Conservation (phyloP, 257 asterid species). For the Lithospermum erythrorhizon region DNA sequence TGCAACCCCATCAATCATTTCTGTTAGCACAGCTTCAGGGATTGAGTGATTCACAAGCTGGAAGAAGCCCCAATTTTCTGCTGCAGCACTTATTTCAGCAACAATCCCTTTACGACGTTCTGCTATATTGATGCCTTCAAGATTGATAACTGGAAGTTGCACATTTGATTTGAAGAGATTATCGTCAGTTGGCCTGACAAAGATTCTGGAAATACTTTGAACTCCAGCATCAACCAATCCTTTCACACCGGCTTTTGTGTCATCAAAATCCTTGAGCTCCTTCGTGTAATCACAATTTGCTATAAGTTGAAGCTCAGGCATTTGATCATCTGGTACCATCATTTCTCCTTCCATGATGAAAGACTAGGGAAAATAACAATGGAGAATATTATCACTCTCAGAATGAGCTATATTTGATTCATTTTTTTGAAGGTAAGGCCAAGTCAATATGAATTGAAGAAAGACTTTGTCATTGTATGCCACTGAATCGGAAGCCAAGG, state of each 20-base stretch:
- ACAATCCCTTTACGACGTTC: constrained; percentile 7
- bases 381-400: too few relatives aligned
- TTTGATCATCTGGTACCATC: too few relatives aligned
- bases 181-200: neutral
- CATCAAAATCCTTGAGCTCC: too few relatives aligned
- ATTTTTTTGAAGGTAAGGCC: too few relatives aligned
- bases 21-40: neutral
- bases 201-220: constrained; percentile 5
- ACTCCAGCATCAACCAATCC: constrained; percentile 9
- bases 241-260: constrained; percentile 13
- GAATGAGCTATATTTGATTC: too few relatives aligned
- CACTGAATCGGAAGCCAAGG: too few relatives aligned
- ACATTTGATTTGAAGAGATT: neutral
- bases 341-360: too few relatives aligned
- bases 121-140: neutral
- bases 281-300: too few relatives aligned
- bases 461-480: too few relatives aligned
- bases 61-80: constrained; percentile 12
- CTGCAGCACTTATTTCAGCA: constrained; percentile 4
- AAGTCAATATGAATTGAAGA: too few relatives aligned
- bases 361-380: too few relatives aligned
- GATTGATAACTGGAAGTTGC: neutral
- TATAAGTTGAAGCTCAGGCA: too few relatives aligned
- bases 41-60: constrained; percentile 16
- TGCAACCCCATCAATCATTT: constrained; percentile 3